Base-by-base conservation (phyloP, 106 monocot species). In the Iris macrosiphon region DNA sequence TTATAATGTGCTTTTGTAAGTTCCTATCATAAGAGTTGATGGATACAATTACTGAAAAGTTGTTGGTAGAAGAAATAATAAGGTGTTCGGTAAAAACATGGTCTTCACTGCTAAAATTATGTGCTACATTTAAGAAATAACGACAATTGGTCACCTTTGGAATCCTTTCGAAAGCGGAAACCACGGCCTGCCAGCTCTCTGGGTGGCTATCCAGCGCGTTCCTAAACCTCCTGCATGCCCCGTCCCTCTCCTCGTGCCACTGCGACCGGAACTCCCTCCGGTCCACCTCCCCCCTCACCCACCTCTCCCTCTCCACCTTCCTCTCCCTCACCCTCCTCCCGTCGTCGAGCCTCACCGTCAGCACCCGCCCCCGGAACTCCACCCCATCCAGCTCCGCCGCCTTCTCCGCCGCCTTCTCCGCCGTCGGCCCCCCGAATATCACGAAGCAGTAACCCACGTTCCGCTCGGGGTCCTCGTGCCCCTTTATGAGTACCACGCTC, bases 371-470 rank as follows among this genome's bases (percentile, higher is more conserved):
- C 26, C 64, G 79, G 59, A 98, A 98, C 52, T 91, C 90, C 15
- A 98, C 80, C 41, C 91, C 90, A 23, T 98, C 90, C 16, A 81
- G 66, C 70, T 91, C 98, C 59, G 72, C 86, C 2, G 98, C 96
- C 65, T 57, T 52, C 9, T 14, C 78, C 0, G 98, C 86, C 10
- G 90, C 37, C 16, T 83, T 80, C 53, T 60, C 73, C 0, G 90
- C 90, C 4, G 77, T 78, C 13, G 86, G 83, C 8, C 90, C 98
- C 6, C 87, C 96, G 11, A 79, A 98, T 21, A 87, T 65, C 14
- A 98, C 66, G 24, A 98, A 98, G 65, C 90, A 90, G 68, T 83
- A 98, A 8, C 98, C 96, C 11, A 83, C 53, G 30, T 98, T 98
- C 24, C 98, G 67, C 71, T 87, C 90, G 17, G 87, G 63, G 49